These are phyloP conservation scores for Alternaria longipes DNA, from an alignment of 2,329 filamentous ascomycete species.

Conservation along the genomic window DNA sequence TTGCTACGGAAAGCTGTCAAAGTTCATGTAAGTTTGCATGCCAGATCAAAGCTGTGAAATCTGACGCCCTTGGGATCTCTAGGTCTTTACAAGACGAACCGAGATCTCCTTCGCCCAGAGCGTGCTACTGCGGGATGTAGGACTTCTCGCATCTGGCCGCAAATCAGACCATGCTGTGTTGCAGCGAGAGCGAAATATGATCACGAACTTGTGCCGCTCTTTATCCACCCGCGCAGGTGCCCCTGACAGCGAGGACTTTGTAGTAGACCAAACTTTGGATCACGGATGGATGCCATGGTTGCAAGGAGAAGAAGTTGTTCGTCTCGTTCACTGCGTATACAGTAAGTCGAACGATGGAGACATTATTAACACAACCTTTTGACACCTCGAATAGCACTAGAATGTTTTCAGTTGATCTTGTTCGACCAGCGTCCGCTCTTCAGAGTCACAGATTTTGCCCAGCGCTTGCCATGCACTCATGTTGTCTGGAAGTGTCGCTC, in stretches of 20 bases:
- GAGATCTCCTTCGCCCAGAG: background rate
- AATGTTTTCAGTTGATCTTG: background rate
- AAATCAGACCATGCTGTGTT: background rate
- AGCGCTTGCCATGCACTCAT: background rate
- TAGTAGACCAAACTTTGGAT: background rate
- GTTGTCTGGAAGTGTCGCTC: background rate
- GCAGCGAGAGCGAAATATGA: background rate
- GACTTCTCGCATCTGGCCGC: background rate
- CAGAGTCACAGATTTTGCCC: background rate
- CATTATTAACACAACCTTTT: background rate
- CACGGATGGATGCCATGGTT: background rate
- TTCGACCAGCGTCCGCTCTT: background rate
- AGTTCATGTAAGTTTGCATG: background rate
- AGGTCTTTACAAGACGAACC: background rate
- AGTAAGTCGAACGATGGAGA: background rate
- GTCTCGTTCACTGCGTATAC: background rate
- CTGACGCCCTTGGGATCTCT: background rate
- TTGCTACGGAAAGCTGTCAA: conserved; percentile 3
- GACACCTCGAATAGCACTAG: background rate
- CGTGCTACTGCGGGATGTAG: background rate
- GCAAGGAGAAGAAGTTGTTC: background rate
- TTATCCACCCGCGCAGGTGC: background rate
- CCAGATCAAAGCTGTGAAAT: background rate
- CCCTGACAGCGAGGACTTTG: background rate
- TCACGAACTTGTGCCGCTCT: background rate